Conservation (phyloP, 2,329 filamentous ascomycete species). For the Penicillium sp. region DNA sequence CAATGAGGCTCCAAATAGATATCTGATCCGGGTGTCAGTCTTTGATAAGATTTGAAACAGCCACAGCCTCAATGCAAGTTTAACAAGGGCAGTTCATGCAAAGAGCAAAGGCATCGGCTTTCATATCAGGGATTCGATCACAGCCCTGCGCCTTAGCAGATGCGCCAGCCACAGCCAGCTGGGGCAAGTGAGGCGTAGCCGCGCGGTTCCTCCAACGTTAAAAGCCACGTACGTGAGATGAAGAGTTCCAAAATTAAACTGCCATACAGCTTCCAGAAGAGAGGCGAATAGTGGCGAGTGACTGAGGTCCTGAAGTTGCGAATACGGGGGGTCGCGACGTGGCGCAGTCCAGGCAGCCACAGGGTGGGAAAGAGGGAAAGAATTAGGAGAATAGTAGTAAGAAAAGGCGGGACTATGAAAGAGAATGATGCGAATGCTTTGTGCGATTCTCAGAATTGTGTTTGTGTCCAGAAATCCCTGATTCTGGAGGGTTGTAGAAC, state of each 20-base stretch:
- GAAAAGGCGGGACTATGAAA: neutral
- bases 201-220: neutral
- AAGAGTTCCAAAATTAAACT: neutral
- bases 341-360: constrained; percentile 9
- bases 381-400: neutral
- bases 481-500: too few species aligned
- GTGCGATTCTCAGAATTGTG: neutral
- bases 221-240: constrained; percentile 9
- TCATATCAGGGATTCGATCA: neutral
- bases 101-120: neutral
- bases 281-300: constrained; percentile 3
- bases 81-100: neutral
- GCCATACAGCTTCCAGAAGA: neutral
- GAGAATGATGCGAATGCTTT: neutral
- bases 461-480: neutral
- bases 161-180: neutral
- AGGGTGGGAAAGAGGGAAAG: neutral
- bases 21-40: constrained; percentile 4
- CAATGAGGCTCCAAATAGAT: constrained; percentile 1
- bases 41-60: constrained; percentile 1
- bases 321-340: constrained; percentile 4
- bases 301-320: constrained; percentile 1
- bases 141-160: neutral
- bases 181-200: neutral
- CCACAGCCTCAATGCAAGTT: neutral